Base-by-base conservation (phyloP, 306 rosid species). In the Fagus sylvatica region DNA sequence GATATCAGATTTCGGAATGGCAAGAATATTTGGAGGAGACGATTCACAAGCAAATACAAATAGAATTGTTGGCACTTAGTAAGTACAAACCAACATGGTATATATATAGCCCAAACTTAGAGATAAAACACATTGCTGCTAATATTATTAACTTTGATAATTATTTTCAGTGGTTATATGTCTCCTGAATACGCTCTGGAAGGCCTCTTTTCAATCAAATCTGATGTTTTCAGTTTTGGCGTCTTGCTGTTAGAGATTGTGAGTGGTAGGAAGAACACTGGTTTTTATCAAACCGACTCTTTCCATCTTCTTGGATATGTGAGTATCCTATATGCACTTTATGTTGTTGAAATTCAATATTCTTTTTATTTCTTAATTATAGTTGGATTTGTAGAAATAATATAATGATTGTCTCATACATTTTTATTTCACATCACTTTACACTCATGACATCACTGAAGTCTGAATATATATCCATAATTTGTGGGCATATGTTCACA, bases 1-100 rank as follows among this genome's bases (percentile, higher is more conserved):
- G 70, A 80, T 84, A 17, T 84, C 76, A 3, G 83, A 82, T 77
- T 85, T 82, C 62, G 86, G 89, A 49, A 37, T 82, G 82, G 75
- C 89, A 43, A 61, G 74, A 8, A 67, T 73, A 0, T 40, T 85
- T 5, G 36, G 73, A 62, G 81, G 73, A 0, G 19, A 81, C 1
- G 6, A 69, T 0, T 9, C 41, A 61, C 54, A 70, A 41, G 77
- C 37, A 34, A 83, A 72, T 6, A 83, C 84, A 1, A 30, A 19
- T 6, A 59, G 71, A 19, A n/a, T 83, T 46, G 81, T 83, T 6
- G 86, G 86, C 56, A 85, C 88, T 40, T 74, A 76, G 78, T 81
- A 74, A 82, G 84, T 32, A 12, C 32, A 42, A 42, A 43, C 49
- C 7, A 43, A 43, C 0, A 43, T 60, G 1, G 13, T n/a, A 6